Base-by-base conservation (phyloP, 345 rosid species). In the Hypericum androsaemum region DNA sequence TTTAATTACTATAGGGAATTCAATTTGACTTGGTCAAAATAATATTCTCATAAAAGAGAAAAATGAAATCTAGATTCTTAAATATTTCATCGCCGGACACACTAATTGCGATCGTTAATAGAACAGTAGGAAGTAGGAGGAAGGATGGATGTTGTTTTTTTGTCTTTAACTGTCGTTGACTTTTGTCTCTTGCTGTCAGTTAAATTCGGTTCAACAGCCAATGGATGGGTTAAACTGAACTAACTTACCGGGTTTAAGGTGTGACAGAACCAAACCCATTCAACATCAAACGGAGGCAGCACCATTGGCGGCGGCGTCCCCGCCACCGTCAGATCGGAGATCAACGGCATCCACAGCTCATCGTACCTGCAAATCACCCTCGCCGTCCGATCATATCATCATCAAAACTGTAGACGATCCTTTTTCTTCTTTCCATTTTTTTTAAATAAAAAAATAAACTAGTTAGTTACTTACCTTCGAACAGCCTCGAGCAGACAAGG, bases 221-320 rank as follows among this genome's bases (percentile, higher is more conserved):
- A 0, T 40, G 10, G 52, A 43, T 15, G 12, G 28, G 0, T 38
- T 14, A 54, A 41, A 41, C 10, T 14, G 36, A 50, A 43, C 16
- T 47, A 35, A 12, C 74, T 70, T 69, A 89, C 98, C 52, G 89
- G 85, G 63, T 89, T 86, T 78, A 89, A 74, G 16, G 87, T 65
- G 61, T 89, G 98, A 59, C 95, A 89, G 67, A 86, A 82, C 96
- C 96, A 89, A 69, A 89, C 85, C 96, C 98, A 89, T 71, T 86
- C 96, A 54, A 89, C 52, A 79, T 89, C 98, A 41, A 89, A 47
- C 32, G 98, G 98, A 66, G 98, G 92, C 37, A 89, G 79, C 42
- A 89, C 56, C 74, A 82, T 60, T 0, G 90, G 83, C 52, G 88
- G 78, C 57, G 67, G 63, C 36, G 76, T 57, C 58, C 80, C 84